Evolutionary conservation across 441 rosid species (phyloP).

Genomic region (Dalechampia spathulata): DNA sequence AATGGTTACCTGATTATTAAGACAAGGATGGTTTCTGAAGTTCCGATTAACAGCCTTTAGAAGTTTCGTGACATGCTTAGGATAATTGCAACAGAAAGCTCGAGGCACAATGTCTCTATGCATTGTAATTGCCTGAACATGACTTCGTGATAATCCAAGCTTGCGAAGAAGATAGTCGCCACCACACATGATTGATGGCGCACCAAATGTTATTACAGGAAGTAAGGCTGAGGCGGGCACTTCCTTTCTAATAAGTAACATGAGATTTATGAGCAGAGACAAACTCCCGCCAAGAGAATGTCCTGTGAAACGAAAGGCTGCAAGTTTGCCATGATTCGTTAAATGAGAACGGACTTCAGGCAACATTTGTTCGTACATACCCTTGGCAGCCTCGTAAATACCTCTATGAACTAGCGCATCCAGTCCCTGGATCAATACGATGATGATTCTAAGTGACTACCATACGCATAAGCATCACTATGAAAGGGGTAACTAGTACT

Average conservation of each 20-base stretch:
- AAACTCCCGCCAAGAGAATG: slow-evolving; percentile 97
- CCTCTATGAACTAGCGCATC: slow-evolving; percentile 86
- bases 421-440: slow-evolving; percentile 66
- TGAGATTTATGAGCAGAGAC: slow-evolving; percentile 70
- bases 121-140: slow-evolving; percentile 72
- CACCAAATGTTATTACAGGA: slow-evolving; percentile 86
- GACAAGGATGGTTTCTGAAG: slow-evolving; percentile 87
- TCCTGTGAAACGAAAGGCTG: slow-evolving; percentile 83
- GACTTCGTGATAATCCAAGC: slow-evolving; percentile 73
- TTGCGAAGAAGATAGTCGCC: slow-evolving; percentile 70
- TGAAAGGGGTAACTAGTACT: background rate
- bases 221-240: slow-evolving; percentile 71
- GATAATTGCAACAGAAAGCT: slow-evolving; percentile 88
- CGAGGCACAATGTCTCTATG: slow-evolving; percentile 96
- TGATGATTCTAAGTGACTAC: too few species aligned
- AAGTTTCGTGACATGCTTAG: slow-evolving; percentile 72
- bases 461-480: too few species aligned
- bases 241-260: slow-evolving; percentile 75
- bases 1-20: slow-evolving; percentile 62
- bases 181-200: slow-evolving; percentile 88
- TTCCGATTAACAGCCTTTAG: slow-evolving; percentile 83
- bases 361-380: slow-evolving; percentile 85
- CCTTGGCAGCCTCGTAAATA: slow-evolving; percentile 97
- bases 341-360: slow-evolving; percentile 75
- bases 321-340: slow-evolving; percentile 38